Percentiles rank a stretch among this genome's conserved stretches.
These are phyloP conservation scores for Penicillium freii DNA, from an alignment of 2,329 filamentous ascomycete species.

Conservation along the genomic window DNA sequence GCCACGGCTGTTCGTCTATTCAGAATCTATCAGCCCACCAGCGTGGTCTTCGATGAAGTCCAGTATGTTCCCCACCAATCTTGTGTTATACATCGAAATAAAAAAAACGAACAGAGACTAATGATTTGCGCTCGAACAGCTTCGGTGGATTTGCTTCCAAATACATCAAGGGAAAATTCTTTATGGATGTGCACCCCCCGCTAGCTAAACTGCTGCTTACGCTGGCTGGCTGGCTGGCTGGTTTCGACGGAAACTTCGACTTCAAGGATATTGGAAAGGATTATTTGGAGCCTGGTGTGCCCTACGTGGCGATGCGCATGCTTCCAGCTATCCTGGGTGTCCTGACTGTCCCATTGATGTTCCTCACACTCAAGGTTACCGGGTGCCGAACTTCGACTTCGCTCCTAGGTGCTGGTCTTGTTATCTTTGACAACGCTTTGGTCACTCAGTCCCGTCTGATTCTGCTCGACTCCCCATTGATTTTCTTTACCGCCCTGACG, in stretches of 20 bases:
- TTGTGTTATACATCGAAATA: constrained; percentile 4
- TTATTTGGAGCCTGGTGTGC: constrained; percentile 89
- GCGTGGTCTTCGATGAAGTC: constrained; percentile 98
- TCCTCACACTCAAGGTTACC: constrained; percentile 85
- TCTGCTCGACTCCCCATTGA: constrained; percentile 89
- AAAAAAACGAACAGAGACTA: constrained; percentile 1
- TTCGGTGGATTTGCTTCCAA: constrained; percentile 98
- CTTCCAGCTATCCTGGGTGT: constrained; percentile 88
- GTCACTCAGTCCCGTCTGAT: constrained; percentile 94
- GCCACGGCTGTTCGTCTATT: constrained; percentile 82
- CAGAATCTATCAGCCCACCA: constrained; percentile 92
- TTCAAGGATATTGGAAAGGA: constrained; percentile 99
- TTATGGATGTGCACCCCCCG: constrained; percentile 99
- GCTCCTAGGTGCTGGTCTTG: constrained; percentile 74
- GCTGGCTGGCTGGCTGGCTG: constrained; percentile 88
- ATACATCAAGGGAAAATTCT: constrained; percentile 99
- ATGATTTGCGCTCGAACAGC: constrained; percentile 49
- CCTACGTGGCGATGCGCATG: constrained; percentile 96
- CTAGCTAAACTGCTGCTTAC: constrained; percentile 96
- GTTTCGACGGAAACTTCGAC: constrained; percentile 93
- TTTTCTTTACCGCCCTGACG: constrained; percentile 90
- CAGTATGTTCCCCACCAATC: constrained; percentile 64
- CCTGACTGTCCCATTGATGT: constrained; percentile 85
- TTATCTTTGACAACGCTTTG: constrained; percentile 96
- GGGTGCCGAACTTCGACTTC: constrained; percentile 87